These are phyloP conservation scores for Colletotrichum agaves DNA, from an alignment of 2,329 filamentous ascomycete genomes.

Conservation along the genomic window DNA sequence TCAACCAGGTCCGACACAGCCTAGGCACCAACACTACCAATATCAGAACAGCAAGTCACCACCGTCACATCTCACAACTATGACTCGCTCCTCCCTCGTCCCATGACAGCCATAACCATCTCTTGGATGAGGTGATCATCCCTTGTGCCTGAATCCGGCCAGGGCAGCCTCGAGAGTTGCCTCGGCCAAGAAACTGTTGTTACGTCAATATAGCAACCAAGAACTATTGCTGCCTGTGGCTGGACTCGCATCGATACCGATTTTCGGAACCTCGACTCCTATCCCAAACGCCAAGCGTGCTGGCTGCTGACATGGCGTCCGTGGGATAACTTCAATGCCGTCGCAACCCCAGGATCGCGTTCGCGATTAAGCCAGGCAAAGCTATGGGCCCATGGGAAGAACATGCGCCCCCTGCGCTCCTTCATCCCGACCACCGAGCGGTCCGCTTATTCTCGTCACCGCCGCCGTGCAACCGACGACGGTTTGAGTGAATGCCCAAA, in stretches of 20 bases:
- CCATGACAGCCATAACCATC: slow-evolving; percentile 23
- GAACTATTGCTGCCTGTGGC: not conserved
- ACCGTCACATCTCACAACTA: slow-evolving; percentile 18
- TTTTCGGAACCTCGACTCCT: not conserved
- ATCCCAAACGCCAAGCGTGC: slow-evolving; percentile 2
- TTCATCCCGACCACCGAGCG: not conserved
- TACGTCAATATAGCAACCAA: not conserved
- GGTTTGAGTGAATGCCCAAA: not conserved
- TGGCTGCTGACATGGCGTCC: not conserved
- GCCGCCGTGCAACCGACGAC: slow-evolving; percentile 10
- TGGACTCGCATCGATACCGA: not conserved
- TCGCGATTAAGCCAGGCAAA: slow-evolving; percentile 17
- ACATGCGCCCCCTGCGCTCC: not conserved
- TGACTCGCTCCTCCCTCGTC: slow-evolving; percentile 13
- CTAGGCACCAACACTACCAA: slow-evolving; percentile 2
- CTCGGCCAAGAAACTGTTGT: not conserved
- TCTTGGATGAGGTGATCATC: slow-evolving; percentile 12
- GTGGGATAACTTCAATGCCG: not conserved
- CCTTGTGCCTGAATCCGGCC: slow-evolving; percentile 18
- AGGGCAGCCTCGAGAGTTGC: not conserved
- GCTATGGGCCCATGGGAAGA: not conserved
- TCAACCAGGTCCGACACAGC: slow-evolving; percentile 14
- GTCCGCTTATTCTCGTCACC: not conserved
- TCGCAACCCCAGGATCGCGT: slow-evolving; percentile 8
- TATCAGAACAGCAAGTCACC: slow-evolving; percentile 19